Percentiles rank a stretch among this genome's conserved stretches.
These are phyloP conservation scores for Triangularia setosa DNA, from an alignment of 2,329 filamentous ascomycete genomes.

Conservation along the genomic window DNA sequence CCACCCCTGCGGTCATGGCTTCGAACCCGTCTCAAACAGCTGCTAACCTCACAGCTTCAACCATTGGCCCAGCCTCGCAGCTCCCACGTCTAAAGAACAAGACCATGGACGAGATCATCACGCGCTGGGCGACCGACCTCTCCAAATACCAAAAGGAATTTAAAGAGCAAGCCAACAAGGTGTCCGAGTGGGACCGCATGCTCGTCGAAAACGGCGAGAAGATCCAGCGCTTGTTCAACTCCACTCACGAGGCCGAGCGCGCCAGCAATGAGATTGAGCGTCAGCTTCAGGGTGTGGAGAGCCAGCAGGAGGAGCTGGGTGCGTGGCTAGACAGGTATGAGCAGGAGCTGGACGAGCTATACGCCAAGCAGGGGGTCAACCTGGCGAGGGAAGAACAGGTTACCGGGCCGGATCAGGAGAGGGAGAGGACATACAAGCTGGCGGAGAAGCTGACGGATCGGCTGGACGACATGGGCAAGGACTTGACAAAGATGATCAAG, in stretches of 20 bases:
- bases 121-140: slow-evolving; percentile 90
- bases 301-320: slow-evolving; percentile 86
- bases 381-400: slow-evolving; percentile 67
- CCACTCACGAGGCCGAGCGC: slow-evolving; percentile 89
- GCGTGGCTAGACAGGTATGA: slow-evolving; percentile 89
- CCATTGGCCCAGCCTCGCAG: slow-evolving; percentile 74
- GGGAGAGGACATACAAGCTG: slow-evolving; percentile 92
- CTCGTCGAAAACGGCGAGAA: slow-evolving; percentile 93
- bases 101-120: slow-evolving; percentile 98
- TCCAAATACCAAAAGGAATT: slow-evolving; percentile 97
- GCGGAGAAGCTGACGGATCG: slow-evolving; percentile 90
- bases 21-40: slow-evolving; percentile 30
- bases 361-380: slow-evolving; percentile 63
- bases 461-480: slow-evolving; percentile 89
- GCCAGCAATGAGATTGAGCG: slow-evolving; percentile 92
- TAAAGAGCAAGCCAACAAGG: slow-evolving; percentile 80
- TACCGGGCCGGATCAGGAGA: slow-evolving; percentile 87
- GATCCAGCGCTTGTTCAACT: slow-evolving; percentile 87
- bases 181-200: slow-evolving; percentile 86
- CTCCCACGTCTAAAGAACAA: slow-evolving; percentile 94
- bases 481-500: slow-evolving; percentile 93
- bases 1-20: slow-evolving; percentile 24
- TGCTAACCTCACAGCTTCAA: slow-evolving; percentile 62
- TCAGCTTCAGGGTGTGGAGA: slow-evolving; percentile 83
- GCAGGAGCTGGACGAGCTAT: slow-evolving; percentile 83